phyloP scores from a whole-genome alignment of 2,329 filamentous ascomycete genomes.

The Fusarium gaditjirri region DNA sequence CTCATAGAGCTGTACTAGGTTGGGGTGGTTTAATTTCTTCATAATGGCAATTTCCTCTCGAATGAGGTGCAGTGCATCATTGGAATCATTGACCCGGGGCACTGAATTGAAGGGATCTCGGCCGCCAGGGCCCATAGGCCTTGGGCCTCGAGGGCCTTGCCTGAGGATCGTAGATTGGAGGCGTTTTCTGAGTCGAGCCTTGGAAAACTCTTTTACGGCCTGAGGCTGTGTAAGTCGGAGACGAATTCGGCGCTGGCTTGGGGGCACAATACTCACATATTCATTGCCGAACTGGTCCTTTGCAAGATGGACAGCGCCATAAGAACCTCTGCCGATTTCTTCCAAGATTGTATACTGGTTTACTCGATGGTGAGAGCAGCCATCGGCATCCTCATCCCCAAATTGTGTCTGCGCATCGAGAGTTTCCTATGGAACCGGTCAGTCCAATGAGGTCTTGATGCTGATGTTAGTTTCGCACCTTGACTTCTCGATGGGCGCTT shows the following conservation, averaged over 20 bases:
- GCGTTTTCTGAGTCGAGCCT: constrained; percentile 86
- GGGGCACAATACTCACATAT: constrained; percentile 73
- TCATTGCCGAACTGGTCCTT: constrained; percentile 90
- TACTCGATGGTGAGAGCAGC: constrained; percentile 82
- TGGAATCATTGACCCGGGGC: constrained; percentile 65
- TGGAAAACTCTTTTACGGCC: constrained; percentile 98
- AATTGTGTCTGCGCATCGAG: constrained; percentile 90
- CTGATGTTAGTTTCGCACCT: constrained; percentile 52
- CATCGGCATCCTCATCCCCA: constrained; percentile 84
- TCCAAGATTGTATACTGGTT: constrained; percentile 96
- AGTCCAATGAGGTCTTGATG: constrained; percentile 7
- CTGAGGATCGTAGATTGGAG: constrained; percentile 88
- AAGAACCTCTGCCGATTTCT: constrained; percentile 96
- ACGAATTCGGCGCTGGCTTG: neutral
- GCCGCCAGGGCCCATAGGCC: constrained; percentile 45
- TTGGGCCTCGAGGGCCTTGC: constrained; percentile 54
- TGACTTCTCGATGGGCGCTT: constrained; percentile 67
- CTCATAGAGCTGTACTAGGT: constrained; percentile 92
- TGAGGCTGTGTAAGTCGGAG: constrained; percentile 51
- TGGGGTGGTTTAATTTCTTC: constrained; percentile 97
- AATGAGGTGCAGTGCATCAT: constrained; percentile 83
- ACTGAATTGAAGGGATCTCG: constrained; percentile 41
- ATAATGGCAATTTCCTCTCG: constrained; percentile 98
- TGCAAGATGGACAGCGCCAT: constrained; percentile 91
- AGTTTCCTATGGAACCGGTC: constrained; percentile 73